phyloP scores from a whole-genome alignment of 345 rosid species.

The Citrus reticulata region DNA sequence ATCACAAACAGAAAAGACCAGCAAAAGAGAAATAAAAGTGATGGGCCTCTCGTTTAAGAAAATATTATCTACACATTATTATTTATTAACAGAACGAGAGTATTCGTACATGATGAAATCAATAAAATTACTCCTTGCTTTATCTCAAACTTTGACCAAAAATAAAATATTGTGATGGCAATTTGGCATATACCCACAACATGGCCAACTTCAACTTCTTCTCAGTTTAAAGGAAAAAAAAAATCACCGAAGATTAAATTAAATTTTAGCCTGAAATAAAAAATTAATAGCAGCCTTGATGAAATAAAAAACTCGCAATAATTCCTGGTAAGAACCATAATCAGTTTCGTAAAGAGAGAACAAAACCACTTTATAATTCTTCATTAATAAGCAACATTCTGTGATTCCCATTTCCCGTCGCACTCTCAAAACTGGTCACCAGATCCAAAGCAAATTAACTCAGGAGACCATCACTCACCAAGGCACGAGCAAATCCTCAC shows the following conservation, averaged over 20 bases:
- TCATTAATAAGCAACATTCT: slow-evolving; percentile 25
- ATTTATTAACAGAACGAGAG: too few relatives aligned
- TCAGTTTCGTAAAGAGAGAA: slow-evolving; percentile 14
- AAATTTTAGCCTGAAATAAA: background rate
- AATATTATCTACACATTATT: too few relatives aligned
- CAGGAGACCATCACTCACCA: background rate
- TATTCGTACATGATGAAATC: too few relatives aligned
- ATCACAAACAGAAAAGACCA: too few relatives aligned
- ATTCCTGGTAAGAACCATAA: background rate
- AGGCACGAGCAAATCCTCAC: slow-evolving; percentile 19
- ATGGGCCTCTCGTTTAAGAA: too few relatives aligned
- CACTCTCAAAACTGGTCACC: slow-evolving; percentile 2
- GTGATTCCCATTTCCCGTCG: slow-evolving; percentile 8
- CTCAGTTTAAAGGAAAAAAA: too few relatives aligned
- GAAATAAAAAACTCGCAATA: background rate
- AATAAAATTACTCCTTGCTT: background rate
- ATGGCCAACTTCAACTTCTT: too few relatives aligned
- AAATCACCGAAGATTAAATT: too few relatives aligned
- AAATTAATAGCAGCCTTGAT: background rate
- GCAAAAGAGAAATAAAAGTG: too few relatives aligned
- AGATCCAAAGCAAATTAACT: slow-evolving; percentile 26
- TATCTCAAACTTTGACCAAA: background rate
- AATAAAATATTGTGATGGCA: background rate
- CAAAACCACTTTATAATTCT: background rate
- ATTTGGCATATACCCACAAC: too few relatives aligned